Base-by-base conservation (phyloP, 805 yeast genomes). In the Wickerhamomyces ciferrii region DNA sequence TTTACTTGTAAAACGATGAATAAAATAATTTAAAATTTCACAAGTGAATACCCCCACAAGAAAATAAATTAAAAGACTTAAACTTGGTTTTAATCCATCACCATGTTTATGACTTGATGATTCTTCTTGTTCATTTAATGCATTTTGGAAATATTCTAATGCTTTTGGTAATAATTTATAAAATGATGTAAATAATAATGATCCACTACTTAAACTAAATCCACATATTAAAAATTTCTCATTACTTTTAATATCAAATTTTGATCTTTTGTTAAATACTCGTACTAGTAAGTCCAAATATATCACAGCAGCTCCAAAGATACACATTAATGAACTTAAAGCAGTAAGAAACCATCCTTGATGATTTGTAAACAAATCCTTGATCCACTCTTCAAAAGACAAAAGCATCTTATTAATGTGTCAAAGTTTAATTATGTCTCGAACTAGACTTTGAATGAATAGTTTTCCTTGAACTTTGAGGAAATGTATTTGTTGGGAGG, bases 171-270 rank as follows among this genome's bases (percentile, higher is more conserved):
- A 66, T 43, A 92, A 70, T 49, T 82, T 77, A 67, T 79, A 85
- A 43, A 92, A 66, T 0, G 96, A 78, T 0, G 97, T 89, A 57
- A 90, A 79, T 2, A 84, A 48, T 62, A 92, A 73, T 23, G 96
- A 87, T 0, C 99, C 98, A 0, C 92, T 72, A 52, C 91, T 81
- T 43, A 91, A 65, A 0, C 94, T 78, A 25, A 92, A 72, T 2
- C 96, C 84, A 31, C 81, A 81, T 36, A 87, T 81, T 50, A 92
- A 72, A 59, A 91, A 82, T 14, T 67, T 63, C 34, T 83, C 78
- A 59, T 84, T 83, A 46, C 77, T 75, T 44, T 76, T 72, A 39
- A 86, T 71, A 35, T 74, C 67, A 60, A 85, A 82, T 8, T 49
- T 52, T 2, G 76, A 75, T 45, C 51, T 56, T 6, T 70, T 75